Base-by-base conservation (phyloP, 2,329 filamentous ascomycete genomes). In the Talaromyces sp. region DNA sequence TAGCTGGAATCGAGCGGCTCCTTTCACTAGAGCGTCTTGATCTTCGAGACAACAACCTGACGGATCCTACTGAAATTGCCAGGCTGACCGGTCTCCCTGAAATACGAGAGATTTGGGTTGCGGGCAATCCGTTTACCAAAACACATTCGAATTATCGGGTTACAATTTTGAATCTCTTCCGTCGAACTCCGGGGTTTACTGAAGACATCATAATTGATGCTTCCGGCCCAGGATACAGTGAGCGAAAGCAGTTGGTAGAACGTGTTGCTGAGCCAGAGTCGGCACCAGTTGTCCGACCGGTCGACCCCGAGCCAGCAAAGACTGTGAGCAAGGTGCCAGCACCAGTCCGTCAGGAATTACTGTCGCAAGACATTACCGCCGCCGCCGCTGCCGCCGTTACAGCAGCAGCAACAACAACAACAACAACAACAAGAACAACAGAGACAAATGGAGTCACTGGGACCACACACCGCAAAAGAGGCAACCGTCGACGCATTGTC, bases 131-230 rank as follows among this genome's bases (percentile, higher is more conserved):
- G 0, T 97, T 98, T 70, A 90, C 89, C 48, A 91, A 90, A 69
- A 93, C 92, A 0, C 91, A 97, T 73, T 84, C 88, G 64, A 87
- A 89, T 69, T 96, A 96, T 73, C 87, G 95, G 56, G 83, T 96
- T 67, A 90, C 88, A 21, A 96, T 98, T 66, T 97, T 99, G 86
- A 99, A 98, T 70, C 82, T 98, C 2, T 99, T 99, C 82, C 87
- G 95, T 66, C 88, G 86, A 64, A 92, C 91, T 0, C 91, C 93
- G 11, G 95, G 95, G 5, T 96, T 95, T 71, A 89, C 88, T 0
- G 91, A 96, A 67, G 95, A 99, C 72, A 87, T 98, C 64, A 82
- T 92, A 52, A 93, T 99, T 69, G 95, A 99, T 73, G 88, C 89
- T 1, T 86, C 86, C 37, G 89, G 89, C 0, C 93, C 95, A 0